Evolutionary conservation across 306 rosid species (phyloP), one percentile per base, ranked within the genome.

Genomic region (Senna siamea): DNA sequence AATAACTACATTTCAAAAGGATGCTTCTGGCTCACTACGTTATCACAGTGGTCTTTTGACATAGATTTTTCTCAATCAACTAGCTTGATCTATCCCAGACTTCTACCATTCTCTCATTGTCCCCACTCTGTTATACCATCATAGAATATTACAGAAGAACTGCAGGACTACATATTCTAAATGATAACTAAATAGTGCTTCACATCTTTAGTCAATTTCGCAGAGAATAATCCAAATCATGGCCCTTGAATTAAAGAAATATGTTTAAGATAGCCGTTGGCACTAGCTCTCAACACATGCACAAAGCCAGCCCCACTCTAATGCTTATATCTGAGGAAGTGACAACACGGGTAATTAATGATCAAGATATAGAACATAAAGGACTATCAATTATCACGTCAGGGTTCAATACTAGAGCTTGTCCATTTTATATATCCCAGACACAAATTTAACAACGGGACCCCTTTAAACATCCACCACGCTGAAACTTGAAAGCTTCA

Each of bases 381-480:
- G n/a, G n/a, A n/a, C n/a, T n/a, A n/a, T 8, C 14, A 43, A 17
- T 11, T 67, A 79, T 12, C 34, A 23, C 34, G 18, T 44, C 32
- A 2, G 51, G 22, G 52, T 32, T 15, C 62, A 54, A 40, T 7
- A 18, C 4, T 43, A 63, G 32, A 9, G 28, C 20, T n/a, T 60
- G 28, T 60, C 17, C 47, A 43, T n/a, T 35, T 60, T 10, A 60
- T 35, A 34, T 32, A n/a, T 32, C 34, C 12, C 9, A 48, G 55
- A 37, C 1, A 41, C 40, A 70, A 77, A 58, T 48, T 30, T 30
- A 28, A 76, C 2, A 77, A 15, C 8, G 38, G 66, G 26, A 58
- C 14, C n/a, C 70, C 20, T 64, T 52, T 60, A 52, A 69, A 54
- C 30, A 70, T 46, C 53, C 44, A 23, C 68, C 5, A 44, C 13